Conservation (phyloP, 306 rosid species). For the Pachyrhizus erosus region DNA sequence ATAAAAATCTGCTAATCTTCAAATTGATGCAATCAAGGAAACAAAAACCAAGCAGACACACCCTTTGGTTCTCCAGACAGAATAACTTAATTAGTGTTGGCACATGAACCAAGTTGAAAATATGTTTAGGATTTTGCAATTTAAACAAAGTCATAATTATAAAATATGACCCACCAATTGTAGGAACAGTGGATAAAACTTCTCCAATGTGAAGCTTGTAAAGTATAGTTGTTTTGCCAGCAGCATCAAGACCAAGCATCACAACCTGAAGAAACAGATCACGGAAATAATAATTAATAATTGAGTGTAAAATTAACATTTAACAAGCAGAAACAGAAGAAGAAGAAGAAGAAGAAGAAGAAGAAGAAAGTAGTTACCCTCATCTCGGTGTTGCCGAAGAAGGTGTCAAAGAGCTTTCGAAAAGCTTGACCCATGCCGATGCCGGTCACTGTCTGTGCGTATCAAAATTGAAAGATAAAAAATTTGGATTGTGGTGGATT, state of each 20-base stretch:
- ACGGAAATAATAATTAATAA: neutral
- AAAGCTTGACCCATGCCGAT: conserved; percentile 61
- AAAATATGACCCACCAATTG: conserved; percentile 65
- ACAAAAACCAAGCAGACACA: neutral
- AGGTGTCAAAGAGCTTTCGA: conserved; percentile 60
- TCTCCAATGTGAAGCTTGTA: conserved; percentile 95
- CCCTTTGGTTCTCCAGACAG: too few species aligned
- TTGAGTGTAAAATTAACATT: neutral
- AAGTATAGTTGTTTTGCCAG: conserved; percentile 90
- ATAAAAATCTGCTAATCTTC: neutral
- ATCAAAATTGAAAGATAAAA: neutral
- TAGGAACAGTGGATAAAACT: conserved; percentile 90
- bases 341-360: neutral
- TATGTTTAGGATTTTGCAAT: neutral
- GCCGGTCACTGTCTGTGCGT: too few species aligned
- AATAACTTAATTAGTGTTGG: neutral
- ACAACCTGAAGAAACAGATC: conserved; percentile 67
- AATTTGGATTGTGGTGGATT: neutral
- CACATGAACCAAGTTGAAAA: neutral
- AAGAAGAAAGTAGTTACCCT: conserved; percentile 29
- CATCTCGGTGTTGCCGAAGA: conserved; percentile 61
- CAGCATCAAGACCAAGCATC: conserved; percentile 97
- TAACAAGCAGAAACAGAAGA: neutral
- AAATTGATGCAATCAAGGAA: neutral
- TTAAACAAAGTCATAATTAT: neutral